Conservation (phyloP, 495 filamentous ascomycete genomes). For the Choiromyces venosus region DNA sequence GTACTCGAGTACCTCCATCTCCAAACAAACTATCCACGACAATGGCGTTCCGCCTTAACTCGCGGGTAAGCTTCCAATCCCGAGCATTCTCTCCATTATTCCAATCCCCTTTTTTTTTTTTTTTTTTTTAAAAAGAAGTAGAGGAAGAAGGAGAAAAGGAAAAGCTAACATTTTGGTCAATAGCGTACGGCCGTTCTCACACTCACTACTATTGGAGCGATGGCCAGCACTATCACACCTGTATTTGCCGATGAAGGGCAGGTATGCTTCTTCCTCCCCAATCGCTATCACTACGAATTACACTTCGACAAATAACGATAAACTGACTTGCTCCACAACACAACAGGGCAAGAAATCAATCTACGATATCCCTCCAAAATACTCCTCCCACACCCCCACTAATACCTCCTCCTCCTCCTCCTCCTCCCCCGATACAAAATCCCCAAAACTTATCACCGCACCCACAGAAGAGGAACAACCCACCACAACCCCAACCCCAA, state of each 20-base stretch:
- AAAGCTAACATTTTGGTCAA: background rate
- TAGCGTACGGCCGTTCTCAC: background rate
- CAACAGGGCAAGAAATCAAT: slow-evolving; percentile 64
- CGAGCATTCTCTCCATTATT: background rate
- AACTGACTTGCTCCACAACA: slow-evolving; percentile 3
- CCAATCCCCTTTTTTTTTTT: background rate
- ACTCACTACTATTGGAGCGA: background rate
- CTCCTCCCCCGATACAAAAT: background rate
- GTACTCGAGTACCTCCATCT: background rate
- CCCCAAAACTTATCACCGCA: background rate
- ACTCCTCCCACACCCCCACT: slow-evolving; percentile 43
- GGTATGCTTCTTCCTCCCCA: background rate
- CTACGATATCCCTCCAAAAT: slow-evolving; percentile 64
- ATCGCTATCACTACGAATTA: background rate
- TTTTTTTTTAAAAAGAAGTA: too few species aligned
- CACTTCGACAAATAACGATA: background rate
- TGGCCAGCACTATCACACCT: background rate
- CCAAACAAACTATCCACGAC: background rate
- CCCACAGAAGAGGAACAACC: too few species aligned
- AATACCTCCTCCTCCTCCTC: too few species aligned
- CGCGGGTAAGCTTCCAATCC: background rate
- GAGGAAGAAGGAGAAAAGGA: background rate
- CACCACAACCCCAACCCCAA: slow-evolving; percentile 50
- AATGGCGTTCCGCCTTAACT: background rate
- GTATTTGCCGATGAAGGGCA: background rate